A percentile compares a stretch with the other conserved stretches of the same genome.
Evolutionary conservation across 164 flowering plant genomes (phyloP).

Genomic region (Santalum album): DNA sequence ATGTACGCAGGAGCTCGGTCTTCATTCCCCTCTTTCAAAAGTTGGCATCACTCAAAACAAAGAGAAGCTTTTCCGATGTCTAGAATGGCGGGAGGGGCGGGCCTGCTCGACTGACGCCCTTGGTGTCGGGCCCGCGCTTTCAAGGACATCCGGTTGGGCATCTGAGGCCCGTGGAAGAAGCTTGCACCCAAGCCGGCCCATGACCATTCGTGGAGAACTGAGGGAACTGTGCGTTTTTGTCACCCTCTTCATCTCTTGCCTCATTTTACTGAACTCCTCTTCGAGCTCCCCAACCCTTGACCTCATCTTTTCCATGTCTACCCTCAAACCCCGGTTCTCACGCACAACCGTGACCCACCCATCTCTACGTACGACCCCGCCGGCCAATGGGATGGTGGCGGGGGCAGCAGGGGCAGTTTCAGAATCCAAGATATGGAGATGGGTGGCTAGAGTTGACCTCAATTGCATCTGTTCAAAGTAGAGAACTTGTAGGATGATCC

Average conservation of each 20-base stretch:
- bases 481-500: slow-evolving; percentile 79
- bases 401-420: slow-evolving; percentile 39
- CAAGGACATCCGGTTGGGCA: slow-evolving; percentile 30
- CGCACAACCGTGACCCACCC: slow-evolving; percentile 84
- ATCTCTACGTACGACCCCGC: slow-evolving; percentile 54
- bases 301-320: slow-evolving; percentile 74
- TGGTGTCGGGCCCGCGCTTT: slow-evolving; percentile 40
- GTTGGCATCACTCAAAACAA: slow-evolving; percentile 13
- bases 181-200: slow-evolving; percentile 55
- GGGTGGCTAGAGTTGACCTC: slow-evolving; percentile 65
- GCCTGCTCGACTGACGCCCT: slow-evolving; percentile 50
- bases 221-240: slow-evolving; percentile 52
- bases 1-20: neutral
- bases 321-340: slow-evolving; percentile 71
- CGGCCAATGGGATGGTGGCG: slow-evolving; percentile 21
- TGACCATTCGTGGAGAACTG: slow-evolving; percentile 54
- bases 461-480: slow-evolving; percentile 92
- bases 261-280: slow-evolving; percentile 64
- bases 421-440: slow-evolving; percentile 37
- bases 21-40: too few species aligned
- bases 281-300: slow-evolving; percentile 75
- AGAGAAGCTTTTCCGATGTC: slow-evolving; percentile 51
- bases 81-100: slow-evolving; percentile 35
- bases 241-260: slow-evolving; percentile 60
- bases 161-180: slow-evolving; percentile 47